Evolutionary conservation across 1,284 basidiomycete genomes (phyloP).

Genomic region (Tilletia caries): DNA sequence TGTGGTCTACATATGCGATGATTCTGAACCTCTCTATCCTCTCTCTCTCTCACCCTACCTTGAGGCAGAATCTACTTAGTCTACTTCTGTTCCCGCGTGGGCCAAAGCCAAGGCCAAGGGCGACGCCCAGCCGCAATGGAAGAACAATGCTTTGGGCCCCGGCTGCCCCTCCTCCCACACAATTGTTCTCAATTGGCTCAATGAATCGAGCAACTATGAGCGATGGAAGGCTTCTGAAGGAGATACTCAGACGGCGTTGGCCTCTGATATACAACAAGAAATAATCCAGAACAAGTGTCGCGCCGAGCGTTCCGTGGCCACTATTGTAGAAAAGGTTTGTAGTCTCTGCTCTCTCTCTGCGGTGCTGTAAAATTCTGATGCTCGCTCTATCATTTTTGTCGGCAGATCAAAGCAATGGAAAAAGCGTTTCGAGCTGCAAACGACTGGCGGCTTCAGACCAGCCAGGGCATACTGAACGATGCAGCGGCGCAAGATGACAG

Average conservation of each 20-base stretch:
- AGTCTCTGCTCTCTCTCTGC: too few relatives aligned
- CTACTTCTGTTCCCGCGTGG: too few relatives aligned
- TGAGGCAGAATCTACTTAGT: too few relatives aligned
- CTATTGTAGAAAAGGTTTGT: slow-evolving; percentile 2
- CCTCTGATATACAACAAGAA: not conserved
- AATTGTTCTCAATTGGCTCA: not conserved
- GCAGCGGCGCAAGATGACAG: not conserved
- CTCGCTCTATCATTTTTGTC: not conserved
- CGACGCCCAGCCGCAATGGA: slow-evolving; percentile 5
- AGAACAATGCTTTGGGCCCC: not conserved
- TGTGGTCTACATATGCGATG: too few relatives aligned
- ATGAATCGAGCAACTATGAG: not conserved
- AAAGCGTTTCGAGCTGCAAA: not conserved
- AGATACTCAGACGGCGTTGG: not conserved
- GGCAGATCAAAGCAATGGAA: not conserved
- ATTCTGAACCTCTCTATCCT: too few relatives aligned
- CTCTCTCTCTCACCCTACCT: too few relatives aligned
- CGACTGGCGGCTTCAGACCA: not conserved
- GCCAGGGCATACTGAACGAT: slow-evolving; percentile 2
- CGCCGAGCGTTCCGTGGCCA: not conserved
- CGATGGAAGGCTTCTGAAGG: not conserved
- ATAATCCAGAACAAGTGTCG: not conserved
- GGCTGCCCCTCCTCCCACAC: not conserved
- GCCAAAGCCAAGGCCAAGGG: not conserved
- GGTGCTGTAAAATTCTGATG: too few relatives aligned